A percentile compares a stretch with the other conserved stretches of the same genome.
phyloP scores from a whole-genome alignment of 257 asterid genomes.

The Cinchona pubescens region DNA sequence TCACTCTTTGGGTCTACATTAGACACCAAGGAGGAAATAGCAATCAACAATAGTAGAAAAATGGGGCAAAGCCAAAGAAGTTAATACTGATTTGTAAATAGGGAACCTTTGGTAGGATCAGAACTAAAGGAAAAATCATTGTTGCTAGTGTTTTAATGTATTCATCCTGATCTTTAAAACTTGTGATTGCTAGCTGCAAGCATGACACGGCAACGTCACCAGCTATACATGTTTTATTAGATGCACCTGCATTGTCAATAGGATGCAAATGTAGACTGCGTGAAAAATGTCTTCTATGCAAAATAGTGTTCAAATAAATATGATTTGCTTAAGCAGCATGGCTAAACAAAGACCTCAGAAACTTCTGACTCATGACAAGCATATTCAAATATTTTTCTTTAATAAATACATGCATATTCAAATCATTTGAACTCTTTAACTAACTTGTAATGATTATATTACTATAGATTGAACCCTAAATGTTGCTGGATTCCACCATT shows the following conservation, averaged over 20 bases:
- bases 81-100: not conserved
- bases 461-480: not conserved
- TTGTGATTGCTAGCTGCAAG: conserved; percentile 48
- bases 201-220: conserved; percentile 52
- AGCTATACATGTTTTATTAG: conserved; percentile 35
- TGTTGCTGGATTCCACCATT: not conserved
- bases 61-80: conserved; percentile 5
- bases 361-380: not conserved
- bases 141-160: conserved; percentile 46
- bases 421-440: not conserved
- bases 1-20: conserved; percentile 57
- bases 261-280: conserved; percentile 12
- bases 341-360: not conserved
- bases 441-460: not conserved
- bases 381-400: not conserved
- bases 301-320: not conserved
- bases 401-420: too few species aligned
- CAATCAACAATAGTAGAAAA: conserved; percentile 21
- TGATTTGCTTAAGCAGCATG: not conserved
- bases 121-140: conserved; percentile 61
- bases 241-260: conserved; percentile 50
- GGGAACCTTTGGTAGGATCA: conserved; percentile 70
- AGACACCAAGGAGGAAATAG: conserved; percentile 10
- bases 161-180: conserved; percentile 53
- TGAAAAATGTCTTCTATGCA: not conserved